Conservation (phyloP, 2,329 filamentous ascomycete species). For the Colletotrichum brevisporum region DNA sequence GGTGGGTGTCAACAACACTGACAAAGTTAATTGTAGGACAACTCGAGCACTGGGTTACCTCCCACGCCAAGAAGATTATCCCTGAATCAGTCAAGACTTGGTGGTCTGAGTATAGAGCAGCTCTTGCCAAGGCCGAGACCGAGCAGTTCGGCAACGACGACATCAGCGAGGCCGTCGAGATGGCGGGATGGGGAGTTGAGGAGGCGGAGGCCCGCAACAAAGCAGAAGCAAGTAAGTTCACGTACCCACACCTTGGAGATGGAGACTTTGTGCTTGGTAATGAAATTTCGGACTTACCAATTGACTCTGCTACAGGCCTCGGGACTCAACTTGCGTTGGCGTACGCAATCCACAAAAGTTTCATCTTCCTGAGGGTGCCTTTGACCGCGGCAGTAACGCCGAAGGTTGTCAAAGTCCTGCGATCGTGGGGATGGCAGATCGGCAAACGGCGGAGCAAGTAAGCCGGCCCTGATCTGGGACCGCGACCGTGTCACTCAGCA, state of each 20-base stretch:
- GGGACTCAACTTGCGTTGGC: constrained; percentile 91
- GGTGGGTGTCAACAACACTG: constrained; percentile 10
- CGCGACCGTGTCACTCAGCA: constrained; percentile 4
- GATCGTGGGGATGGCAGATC: constrained; percentile 95
- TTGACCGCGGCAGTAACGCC: constrained; percentile 91
- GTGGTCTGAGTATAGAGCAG: constrained; percentile 65
- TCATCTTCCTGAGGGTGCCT: constrained; percentile 96
- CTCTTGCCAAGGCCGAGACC: constrained; percentile 61
- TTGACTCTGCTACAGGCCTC: constrained; percentile 60
- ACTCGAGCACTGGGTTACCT: constrained; percentile 77
- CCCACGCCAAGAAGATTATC: constrained; percentile 69
- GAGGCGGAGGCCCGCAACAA: constrained; percentile 73
- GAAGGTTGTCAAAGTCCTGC: constrained; percentile 90
- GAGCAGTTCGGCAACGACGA: constrained; percentile 59
- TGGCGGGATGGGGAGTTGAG: constrained; percentile 72
- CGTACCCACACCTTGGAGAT: constrained; percentile 7
- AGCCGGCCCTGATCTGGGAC: constrained; percentile 12
- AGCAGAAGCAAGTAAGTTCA: constrained; percentile 80
- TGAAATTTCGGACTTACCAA: constrained; percentile 39
- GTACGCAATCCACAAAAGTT: constrained; percentile 97
- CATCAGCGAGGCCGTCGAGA: constrained; percentile 62
- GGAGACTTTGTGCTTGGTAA: constrained; percentile 9
- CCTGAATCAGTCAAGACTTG: constrained; percentile 70
- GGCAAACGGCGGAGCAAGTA: constrained; percentile 69
- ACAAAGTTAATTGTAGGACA: constrained; percentile 58